Conservation (phyloP, 2,329 filamentous ascomycete species). For the Fusarium mangiferae region DNA sequence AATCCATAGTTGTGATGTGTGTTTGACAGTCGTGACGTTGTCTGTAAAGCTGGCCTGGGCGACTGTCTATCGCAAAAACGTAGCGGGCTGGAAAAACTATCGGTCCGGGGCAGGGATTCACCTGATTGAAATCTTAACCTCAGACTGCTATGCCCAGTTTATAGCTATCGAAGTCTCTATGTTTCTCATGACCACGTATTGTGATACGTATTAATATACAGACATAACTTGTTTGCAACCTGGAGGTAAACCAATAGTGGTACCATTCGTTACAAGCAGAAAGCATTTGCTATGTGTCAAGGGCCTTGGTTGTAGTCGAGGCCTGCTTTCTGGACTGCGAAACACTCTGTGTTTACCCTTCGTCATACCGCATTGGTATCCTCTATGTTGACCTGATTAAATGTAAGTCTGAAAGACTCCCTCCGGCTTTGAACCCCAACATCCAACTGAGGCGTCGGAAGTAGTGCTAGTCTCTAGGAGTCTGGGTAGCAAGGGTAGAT, state of each 20-base stretch:
- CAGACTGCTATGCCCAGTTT: neutral
- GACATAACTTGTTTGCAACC: neutral
- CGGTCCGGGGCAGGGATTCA: conserved; percentile 7
- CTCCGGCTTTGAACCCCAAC: neutral
- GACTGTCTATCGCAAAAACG: conserved; percentile 17
- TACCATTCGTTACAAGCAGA: neutral
- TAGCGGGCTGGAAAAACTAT: conserved; percentile 24
- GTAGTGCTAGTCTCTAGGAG: neutral
- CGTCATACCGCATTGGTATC: neutral
- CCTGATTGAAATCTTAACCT: no score
- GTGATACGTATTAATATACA: neutral
- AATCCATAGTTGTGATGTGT: conserved; percentile 61
- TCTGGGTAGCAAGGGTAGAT: neutral
- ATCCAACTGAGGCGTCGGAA: neutral
- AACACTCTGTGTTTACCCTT: neutral
- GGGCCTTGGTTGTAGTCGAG: neutral
- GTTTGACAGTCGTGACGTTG: conserved; percentile 30
- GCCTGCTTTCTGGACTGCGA: neutral
- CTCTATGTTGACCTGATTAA: neutral
- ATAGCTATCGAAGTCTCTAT: neutral
- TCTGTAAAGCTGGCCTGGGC: conserved; percentile 15
- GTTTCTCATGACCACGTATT: neutral
- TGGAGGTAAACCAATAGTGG: neutral
- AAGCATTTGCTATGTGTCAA: neutral
- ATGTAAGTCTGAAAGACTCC: no score